Percentiles rank a stretch among this genome's conserved stretches.
These are phyloP conservation scores for Penicillium digitatum DNA, from an alignment of 2,329 filamentous ascomycete genomes.

Conservation along the genomic window DNA sequence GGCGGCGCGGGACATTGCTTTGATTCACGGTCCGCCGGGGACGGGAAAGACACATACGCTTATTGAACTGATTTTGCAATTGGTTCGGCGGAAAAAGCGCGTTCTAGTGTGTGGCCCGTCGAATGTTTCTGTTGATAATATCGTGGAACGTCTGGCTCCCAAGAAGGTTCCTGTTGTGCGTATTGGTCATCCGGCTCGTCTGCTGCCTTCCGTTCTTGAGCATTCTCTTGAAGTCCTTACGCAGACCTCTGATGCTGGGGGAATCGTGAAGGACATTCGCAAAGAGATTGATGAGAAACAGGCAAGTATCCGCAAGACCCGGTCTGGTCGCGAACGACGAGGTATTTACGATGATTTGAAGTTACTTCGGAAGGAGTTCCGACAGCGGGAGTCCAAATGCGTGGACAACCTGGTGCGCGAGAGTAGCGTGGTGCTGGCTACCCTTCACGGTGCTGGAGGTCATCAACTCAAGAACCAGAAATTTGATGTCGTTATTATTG, in stretches of 20 bases:
- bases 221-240: slow-evolving; percentile 91
- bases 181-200: slow-evolving; percentile 84
- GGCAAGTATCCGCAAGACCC: slow-evolving; percentile 80
- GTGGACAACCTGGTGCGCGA: slow-evolving; percentile 68
- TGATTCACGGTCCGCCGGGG: slow-evolving; percentile 93
- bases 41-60: slow-evolving; percentile 97
- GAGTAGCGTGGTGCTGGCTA: slow-evolving; percentile 86
- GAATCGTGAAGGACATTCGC: slow-evolving; percentile 83
- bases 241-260: slow-evolving; percentile 81
- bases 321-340: slow-evolving; percentile 71
- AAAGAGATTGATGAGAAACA: slow-evolving; percentile 92
- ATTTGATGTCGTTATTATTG: slow-evolving; percentile 93
- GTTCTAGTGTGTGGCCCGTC: slow-evolving; percentile 93
- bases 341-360: slow-evolving; percentile 82
- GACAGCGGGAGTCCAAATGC: slow-evolving; percentile 77
- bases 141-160: slow-evolving; percentile 82
- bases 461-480: slow-evolving; percentile 72
- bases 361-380: slow-evolving; percentile 80
- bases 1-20: slow-evolving; percentile 71
- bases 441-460: slow-evolving; percentile 85
- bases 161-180: slow-evolving; percentile 84
- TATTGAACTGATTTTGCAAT: slow-evolving; percentile 90
- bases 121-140: slow-evolving; percentile 97
- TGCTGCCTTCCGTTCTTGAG: slow-evolving; percentile 80
- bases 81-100: slow-evolving; percentile 68